Evolutionary conservation across 1,139 yeast genomes (phyloP).

Genomic region (Entelexis paramagnoliae): DNA sequence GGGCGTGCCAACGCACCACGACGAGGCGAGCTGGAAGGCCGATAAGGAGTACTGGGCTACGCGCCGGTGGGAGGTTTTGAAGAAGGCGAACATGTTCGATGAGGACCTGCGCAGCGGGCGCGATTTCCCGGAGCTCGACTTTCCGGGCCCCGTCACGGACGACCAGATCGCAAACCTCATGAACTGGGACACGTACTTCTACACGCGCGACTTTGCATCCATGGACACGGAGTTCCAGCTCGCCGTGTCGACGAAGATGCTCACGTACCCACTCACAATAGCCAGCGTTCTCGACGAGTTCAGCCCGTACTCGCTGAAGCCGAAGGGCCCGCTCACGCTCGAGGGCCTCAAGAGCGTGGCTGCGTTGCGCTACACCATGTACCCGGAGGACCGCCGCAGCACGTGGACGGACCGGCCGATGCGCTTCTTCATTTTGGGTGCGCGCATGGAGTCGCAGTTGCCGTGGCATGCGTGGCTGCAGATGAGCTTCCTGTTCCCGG

Average conservation of each 20-base stretch:
- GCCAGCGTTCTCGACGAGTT: slow-evolving; percentile 73
- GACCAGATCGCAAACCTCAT: slow-evolving; percentile 71
- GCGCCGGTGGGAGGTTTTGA: slow-evolving; percentile 59
- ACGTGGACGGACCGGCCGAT: slow-evolving; percentile 73
- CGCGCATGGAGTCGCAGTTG: slow-evolving; percentile 85
- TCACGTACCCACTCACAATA: slow-evolving; percentile 85
- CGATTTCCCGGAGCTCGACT: slow-evolving; percentile 87
- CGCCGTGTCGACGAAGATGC: slow-evolving; percentile 90
- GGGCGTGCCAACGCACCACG: slow-evolving; percentile 94
- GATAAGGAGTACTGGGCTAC: slow-evolving; percentile 64
- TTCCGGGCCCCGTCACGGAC: slow-evolving; percentile 69
- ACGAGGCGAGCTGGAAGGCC: slow-evolving; percentile 75
- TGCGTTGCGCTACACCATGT: slow-evolving; percentile 79
- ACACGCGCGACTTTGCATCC: slow-evolving; percentile 84
- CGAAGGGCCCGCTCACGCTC: slow-evolving; percentile 76
- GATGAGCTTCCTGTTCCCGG: slow-evolving; percentile 75
- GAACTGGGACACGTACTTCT: slow-evolving; percentile 87
- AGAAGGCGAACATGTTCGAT: slow-evolving; percentile 82
- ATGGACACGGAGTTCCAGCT: slow-evolving; percentile 95
- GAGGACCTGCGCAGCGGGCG: slow-evolving; percentile 92
- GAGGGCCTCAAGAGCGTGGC: slow-evolving; percentile 91
- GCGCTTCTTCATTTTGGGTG: slow-evolving; percentile 80
- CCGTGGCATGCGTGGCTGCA: slow-evolving; percentile 97
- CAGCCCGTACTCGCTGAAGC: slow-evolving; percentile 72
- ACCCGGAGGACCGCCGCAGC: slow-evolving; percentile 51